Conservation (phyloP, 139 green algal species). For the Micractinium sp. region DNA sequence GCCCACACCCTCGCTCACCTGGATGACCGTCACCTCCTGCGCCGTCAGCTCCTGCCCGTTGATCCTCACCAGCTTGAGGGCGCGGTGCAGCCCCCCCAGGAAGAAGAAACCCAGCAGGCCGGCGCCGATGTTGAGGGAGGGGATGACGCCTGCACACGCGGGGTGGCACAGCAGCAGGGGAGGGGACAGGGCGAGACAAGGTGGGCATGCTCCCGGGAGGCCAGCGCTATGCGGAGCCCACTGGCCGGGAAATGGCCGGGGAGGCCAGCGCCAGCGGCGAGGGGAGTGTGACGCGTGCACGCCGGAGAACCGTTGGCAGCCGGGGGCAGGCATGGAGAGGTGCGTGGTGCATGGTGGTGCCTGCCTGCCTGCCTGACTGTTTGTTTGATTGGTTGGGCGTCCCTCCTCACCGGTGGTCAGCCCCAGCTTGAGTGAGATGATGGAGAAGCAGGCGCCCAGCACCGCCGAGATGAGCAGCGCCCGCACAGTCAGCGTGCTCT, state of each 20-base stretch:
- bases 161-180: neutral
- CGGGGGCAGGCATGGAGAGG: no score
- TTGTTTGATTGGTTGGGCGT: neutral
- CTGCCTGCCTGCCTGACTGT: neutral
- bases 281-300: no score
- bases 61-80: neutral
- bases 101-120: slow-evolving; percentile 38
- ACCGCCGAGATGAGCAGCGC: slow-evolving; percentile 1
- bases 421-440: slow-evolving; percentile 32
- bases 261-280: no score
- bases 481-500: slow-evolving; percentile 8
- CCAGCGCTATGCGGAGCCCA: no score
- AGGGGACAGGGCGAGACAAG: neutral
- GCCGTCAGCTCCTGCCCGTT: neutral
- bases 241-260: neutral
- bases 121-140: slow-evolving; percentile 34
- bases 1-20: neutral
- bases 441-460: slow-evolving; percentile 25
- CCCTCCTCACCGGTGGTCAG: slow-evolving; percentile 1
- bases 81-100: neutral
- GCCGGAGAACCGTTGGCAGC: no score
- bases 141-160: slow-evolving; percentile 19
- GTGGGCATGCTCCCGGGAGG: no score
- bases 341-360: no score
- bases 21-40: slow-evolving; percentile 41